Percentiles rank a stretch among this genome's conserved stretches.
Evolutionary conservation across 2,329 filamentous ascomycete genomes (phyloP).

Genomic region (Fusarium subtropicale): DNA sequence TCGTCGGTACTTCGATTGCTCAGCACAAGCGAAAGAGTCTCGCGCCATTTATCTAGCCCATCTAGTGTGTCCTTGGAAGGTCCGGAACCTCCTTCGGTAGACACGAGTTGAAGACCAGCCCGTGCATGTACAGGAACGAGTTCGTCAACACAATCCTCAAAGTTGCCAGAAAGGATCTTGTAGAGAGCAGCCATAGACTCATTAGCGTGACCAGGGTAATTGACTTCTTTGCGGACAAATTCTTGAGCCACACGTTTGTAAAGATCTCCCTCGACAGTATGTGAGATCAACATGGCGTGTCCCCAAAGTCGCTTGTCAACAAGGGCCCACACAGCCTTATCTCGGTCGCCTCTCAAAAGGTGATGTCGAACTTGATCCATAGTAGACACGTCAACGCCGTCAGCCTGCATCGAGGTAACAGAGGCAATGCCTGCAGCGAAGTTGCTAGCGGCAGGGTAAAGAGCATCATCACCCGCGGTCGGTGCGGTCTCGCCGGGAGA

Average conservation of each 20-base stretch:
- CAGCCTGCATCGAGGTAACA: constrained; percentile 61
- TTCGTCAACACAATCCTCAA: constrained; percentile 94
- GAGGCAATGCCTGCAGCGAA: constrained; percentile 45
- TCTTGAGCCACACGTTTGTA: constrained; percentile 96
- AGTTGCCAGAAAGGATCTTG: constrained; percentile 92
- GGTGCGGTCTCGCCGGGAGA: constrained; percentile 63
- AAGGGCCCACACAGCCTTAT: constrained; percentile 92
- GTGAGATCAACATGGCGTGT: constrained; percentile 91
- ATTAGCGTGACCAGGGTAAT: constrained; percentile 80
- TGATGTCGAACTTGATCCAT: constrained; percentile 78
- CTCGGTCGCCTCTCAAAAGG: constrained; percentile 83
- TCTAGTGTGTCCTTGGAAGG: constrained; percentile 79
- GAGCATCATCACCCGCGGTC: constrained; percentile 42
- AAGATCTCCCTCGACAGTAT: constrained; percentile 79
- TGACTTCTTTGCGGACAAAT: constrained; percentile 95
- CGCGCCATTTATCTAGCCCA: constrained; percentile 92
- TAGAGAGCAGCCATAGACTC: constrained; percentile 93
- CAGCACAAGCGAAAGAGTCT: constrained; percentile 86
- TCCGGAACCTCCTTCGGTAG: constrained; percentile 72
- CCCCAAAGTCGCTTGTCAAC: constrained; percentile 96
- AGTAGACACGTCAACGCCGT: constrained; percentile 75
- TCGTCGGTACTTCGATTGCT: constrained; percentile 90
- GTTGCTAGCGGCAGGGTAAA: constrained; percentile 42
- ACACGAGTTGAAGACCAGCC: constrained; percentile 91
- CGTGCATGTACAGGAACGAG: constrained; percentile 92